Conservation (phyloP, 176 grass and related monocot genomes). For the Oryza australiensis region DNA sequence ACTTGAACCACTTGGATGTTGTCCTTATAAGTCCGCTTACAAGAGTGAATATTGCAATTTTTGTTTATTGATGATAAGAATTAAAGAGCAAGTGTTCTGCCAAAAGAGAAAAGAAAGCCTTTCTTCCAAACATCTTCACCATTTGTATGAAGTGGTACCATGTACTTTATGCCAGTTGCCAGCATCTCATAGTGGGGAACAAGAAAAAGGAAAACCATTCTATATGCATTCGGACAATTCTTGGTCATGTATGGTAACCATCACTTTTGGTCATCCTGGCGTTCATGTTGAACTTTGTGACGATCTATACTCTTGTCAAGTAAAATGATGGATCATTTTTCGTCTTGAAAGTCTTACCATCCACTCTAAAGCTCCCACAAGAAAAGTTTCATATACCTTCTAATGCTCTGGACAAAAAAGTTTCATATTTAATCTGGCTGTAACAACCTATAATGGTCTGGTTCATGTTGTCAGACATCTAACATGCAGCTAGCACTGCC, state of each 20-base stretch:
- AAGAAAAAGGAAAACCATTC: not conserved
- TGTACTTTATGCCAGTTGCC: not conserved
- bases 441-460: not conserved
- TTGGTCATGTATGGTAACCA: not conserved
- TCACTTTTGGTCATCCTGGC: not conserved
- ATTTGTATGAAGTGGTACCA: not conserved
- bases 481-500: not conserved
- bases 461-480: not conserved
- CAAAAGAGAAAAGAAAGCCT: not conserved
- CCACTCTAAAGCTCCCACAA: not conserved
- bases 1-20: not conserved
- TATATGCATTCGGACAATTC: not conserved
- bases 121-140: not conserved
- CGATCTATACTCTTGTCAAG: not conserved
- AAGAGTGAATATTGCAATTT: not conserved
- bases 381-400: not conserved
- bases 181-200: not conserved
- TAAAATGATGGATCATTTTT: not conserved
- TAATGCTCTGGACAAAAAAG: no score
- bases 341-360: not conserved
- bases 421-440: not conserved
- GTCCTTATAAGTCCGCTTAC: not conserved
- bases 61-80: not conserved
- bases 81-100: not conserved
- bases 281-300: not conserved